Evolutionary conservation across 2,329 filamentous ascomycete genomes (phyloP), one percentile per base, ranked within the genome.

Genomic region (Monilinia fructicola): DNA sequence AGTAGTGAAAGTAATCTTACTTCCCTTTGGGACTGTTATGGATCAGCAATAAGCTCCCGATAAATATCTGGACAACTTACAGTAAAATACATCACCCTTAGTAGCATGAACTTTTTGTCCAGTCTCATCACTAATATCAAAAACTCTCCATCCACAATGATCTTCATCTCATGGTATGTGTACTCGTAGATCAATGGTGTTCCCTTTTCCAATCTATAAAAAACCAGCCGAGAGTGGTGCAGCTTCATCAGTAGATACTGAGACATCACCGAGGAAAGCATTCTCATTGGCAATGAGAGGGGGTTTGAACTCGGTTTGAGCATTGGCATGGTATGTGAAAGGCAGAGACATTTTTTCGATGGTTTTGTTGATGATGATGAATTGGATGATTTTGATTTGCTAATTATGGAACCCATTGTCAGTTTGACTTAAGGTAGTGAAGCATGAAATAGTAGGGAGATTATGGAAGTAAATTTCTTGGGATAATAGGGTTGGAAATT

Each of bases 111-210:
- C 84, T 70, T 82, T 82, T 68, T 78, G 75, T 48, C 85, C 86
- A 12, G 83, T 84, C 77, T 85, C 85, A 71, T 88, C 86, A 18
- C 79, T 79, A 69, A 88, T 87, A 69, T 85, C 81, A 73, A 86
- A 87, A 86, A 87, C 69, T 83, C 80, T 23, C 86, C 86, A 71
- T 88, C 85, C 10, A 88, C 77, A 69, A 88, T 87, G 72, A 89
- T 88, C 79, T 88, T 88, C 84, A 87, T 87, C 78, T 88, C 86
- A 71, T 88, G 81, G 76, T 88, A 89, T 56, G 82, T 85, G 73
- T 88, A 88, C 55, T 81, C 83, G 77, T 89, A 89, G 9, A 86
- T 82, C 23, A 89, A 80, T 1, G 85, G 84, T 0, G 84, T 85
- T 68, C 86, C 86, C 69, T 86, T 85, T 72, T 88, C 85, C 9